Evolutionary conservation across 1,284 basidiomycete genomes (phyloP).

Genomic region (Moesziomyces globuligerus): DNA sequence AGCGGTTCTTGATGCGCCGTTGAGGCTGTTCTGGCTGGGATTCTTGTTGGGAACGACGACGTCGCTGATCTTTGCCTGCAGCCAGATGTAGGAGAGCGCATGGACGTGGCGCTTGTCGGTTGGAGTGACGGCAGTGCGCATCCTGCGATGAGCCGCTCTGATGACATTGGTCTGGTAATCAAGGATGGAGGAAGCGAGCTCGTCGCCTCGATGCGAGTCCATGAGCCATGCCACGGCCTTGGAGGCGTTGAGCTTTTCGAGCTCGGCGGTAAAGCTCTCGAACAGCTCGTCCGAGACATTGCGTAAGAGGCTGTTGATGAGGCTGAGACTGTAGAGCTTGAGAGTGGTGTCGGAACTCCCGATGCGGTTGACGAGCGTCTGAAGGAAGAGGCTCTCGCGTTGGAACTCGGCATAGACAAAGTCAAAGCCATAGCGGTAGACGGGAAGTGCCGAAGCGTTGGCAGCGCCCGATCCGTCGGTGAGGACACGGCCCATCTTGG

Average conservation of each 20-base stretch:
- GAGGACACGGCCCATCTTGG: slow-evolving; percentile 38
- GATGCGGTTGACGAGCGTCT: slow-evolving; percentile 60
- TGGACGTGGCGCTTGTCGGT: slow-evolving; percentile 59
- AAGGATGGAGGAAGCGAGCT: slow-evolving; percentile 83
- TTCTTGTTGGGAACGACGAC: slow-evolving; percentile 72
- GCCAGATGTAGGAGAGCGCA: slow-evolving; percentile 61
- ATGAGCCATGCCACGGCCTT: slow-evolving; percentile 75
- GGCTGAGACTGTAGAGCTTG: slow-evolving; percentile 59
- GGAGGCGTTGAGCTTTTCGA: slow-evolving; percentile 82
- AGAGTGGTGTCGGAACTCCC: slow-evolving; percentile 64
- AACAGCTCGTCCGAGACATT: slow-evolving; percentile 80
- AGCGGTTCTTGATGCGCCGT: slow-evolving; percentile 66
- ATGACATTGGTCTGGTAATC: slow-evolving; percentile 91
- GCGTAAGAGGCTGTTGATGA: slow-evolving; percentile 85
- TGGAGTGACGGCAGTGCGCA: slow-evolving; percentile 75
- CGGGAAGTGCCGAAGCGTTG: slow-evolving; percentile 19
- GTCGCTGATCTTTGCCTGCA: slow-evolving; percentile 57
- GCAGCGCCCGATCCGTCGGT: slow-evolving; percentile 29
- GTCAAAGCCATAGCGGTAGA: slow-evolving; percentile 61
- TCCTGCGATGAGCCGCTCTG: slow-evolving; percentile 81
- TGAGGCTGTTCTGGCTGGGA: slow-evolving; percentile 69
- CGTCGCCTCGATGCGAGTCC: slow-evolving; percentile 84
- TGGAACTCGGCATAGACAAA: slow-evolving; percentile 58
- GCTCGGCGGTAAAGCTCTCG: slow-evolving; percentile 79
- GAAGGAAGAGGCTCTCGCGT: slow-evolving; percentile 58